Evolutionary conservation across 2,329 filamentous ascomycete genomes (phyloP), one percentile per base, ranked within the genome.

Genomic region (Iodosphaeria phyllophila): DNA sequence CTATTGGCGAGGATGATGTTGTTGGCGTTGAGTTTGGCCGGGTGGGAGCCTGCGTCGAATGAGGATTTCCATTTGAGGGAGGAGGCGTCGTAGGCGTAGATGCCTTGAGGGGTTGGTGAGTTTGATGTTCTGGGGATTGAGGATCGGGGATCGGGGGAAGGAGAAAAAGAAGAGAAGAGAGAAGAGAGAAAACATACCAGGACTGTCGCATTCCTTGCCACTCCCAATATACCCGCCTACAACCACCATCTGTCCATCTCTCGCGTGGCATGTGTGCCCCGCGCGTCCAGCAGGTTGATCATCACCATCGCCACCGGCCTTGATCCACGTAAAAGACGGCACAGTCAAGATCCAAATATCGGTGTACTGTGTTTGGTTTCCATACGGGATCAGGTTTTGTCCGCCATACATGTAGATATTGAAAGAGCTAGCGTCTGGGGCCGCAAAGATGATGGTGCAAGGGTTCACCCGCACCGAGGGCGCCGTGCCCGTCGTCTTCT

Each of bases 361-460:
- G 14, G 69, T 62, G 44, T 79, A 78, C 37, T 66, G 61, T 1
- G 46, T 54, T 42, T 66, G 61, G 16, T 50, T 43, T 27, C 49
- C 69, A 30, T 58, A 62, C 1, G 76, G 74, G 14, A 66, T 56
- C 1, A 83, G 54, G 34, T 77, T 76, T 41, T 83, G 77, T 0
- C 77, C 77, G 8, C 74, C 77, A 39, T 75, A 83, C 50, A 83
- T 63, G 48, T 83, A 80, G 22, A 84, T 60, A 39, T 83, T 76
- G 41, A 79, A 78, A 15, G 69, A 76, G 11, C 70, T 74, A 6
- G 74, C 75, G 39, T 79, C 74, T 5, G 74, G 63, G 8, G 73
- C 71, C 10, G 69, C 67, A 20, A 68, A 73, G 11, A 76, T 64
- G 0, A 73, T 70, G 8, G 74, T 69, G 38, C 74, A 80, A 0